phyloP scores from a whole-genome alignment of 2,329 filamentous ascomycete species.

The Kalmusia sp. region DNA sequence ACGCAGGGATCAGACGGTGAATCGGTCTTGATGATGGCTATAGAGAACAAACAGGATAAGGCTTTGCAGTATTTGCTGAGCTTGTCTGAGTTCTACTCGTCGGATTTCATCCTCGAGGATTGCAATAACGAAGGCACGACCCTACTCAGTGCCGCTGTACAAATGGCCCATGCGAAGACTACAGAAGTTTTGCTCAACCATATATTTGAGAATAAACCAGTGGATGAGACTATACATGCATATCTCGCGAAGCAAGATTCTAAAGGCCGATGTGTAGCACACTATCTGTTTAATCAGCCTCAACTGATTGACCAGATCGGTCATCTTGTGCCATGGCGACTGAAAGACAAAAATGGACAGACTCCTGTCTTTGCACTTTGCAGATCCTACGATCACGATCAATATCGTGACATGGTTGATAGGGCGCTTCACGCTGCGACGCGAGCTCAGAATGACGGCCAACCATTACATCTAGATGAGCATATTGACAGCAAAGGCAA shows the following conservation, averaged over 20 bases:
- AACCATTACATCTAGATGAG: conserved; percentile 87
- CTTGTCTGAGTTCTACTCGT: conserved; percentile 76
- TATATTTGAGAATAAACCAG: conserved; percentile 63
- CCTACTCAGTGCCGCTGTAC: conserved; percentile 86
- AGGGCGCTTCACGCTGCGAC: conserved; percentile 78
- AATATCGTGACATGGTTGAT: conserved; percentile 88
- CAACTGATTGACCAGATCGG: conserved; percentile 80
- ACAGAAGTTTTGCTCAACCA: conserved; percentile 79
- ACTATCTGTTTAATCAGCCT: conserved; percentile 94
- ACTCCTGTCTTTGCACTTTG: conserved; percentile 97
- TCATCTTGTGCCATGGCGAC: conserved; percentile 80
- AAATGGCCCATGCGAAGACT: conserved; percentile 77
- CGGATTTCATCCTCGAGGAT: conserved; percentile 77
- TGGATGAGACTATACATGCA: conserved; percentile 62
- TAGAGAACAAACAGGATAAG: conserved; percentile 68
- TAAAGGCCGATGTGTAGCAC: conserved; percentile 87
- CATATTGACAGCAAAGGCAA: conserved; percentile 94
- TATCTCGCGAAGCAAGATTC: conserved; percentile 82
- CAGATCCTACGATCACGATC: conserved; percentile 89
- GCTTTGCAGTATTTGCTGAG: conserved; percentile 81
- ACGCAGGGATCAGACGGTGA: conserved; percentile 76
- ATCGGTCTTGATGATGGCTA: conserved; percentile 71
- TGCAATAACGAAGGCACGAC: conserved; percentile 90
- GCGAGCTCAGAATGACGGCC: conserved; percentile 75
- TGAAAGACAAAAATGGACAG: conserved; percentile 94